These are phyloP conservation scores for Solanum sejunctum DNA, from an alignment of 257 asterid genomes.

Conservation along the genomic window DNA sequence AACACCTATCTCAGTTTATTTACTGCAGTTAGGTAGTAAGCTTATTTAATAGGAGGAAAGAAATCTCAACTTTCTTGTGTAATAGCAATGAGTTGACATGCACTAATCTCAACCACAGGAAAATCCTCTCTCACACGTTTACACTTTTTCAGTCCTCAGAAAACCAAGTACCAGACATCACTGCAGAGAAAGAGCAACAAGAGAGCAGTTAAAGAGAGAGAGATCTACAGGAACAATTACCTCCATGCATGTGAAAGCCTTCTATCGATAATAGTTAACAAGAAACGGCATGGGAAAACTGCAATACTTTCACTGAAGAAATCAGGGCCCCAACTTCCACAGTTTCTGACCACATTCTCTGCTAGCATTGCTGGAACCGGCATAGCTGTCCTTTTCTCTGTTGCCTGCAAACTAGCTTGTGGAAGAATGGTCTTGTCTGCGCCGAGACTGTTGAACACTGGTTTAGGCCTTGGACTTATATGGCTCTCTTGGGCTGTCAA, in stretches of 20 bases:
- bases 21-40: not conserved
- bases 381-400: conserved; percentile 59
- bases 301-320: conserved; percentile 55
- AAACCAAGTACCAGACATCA: conserved; percentile 31
- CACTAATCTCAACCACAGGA: not conserved
- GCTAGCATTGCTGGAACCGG: conserved; percentile 92
- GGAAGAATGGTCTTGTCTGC: conserved; percentile 40
- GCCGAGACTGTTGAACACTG: conserved; percentile 49
- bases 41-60: not conserved
- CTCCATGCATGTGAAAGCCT: conserved; percentile 82
- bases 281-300: conserved; percentile 36
- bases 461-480: conserved; percentile 73
- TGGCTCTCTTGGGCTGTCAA: conserved; percentile 87
- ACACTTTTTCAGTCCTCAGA: conserved; percentile 28
- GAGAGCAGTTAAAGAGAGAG: conserved; percentile 34
- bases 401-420: conserved; percentile 49
- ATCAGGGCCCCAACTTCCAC: conserved; percentile 63
- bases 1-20: not conserved
- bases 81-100: not conserved
- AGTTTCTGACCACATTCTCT: conserved; percentile 54
- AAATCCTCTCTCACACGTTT: not conserved
- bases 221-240: conserved; percentile 36
- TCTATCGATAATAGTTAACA: conserved; percentile 53
- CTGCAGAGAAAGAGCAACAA: conserved; percentile 32
- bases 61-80: not conserved